Percentiles rank a stretch among this genome's conserved stretches.
Evolutionary conservation across 192 early-diverging fungal species (phyloP).

Genomic region (Podila verticillata): DNA sequence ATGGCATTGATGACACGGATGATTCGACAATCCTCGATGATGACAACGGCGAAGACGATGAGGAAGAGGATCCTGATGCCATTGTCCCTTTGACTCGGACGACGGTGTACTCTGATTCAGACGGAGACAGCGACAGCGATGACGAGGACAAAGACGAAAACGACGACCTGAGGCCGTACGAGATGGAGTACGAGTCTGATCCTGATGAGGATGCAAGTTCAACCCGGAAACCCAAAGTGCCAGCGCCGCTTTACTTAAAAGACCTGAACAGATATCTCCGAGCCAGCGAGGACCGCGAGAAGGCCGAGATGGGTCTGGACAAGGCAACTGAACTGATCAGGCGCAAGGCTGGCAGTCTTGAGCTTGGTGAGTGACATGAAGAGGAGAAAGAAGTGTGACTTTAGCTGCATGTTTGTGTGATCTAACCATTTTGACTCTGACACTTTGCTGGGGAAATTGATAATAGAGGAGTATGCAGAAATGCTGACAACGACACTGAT

Average conservation of each 20-base stretch:
- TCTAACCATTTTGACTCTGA: background rate
- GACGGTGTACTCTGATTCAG: background rate
- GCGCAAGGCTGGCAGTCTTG: conserved; percentile 38
- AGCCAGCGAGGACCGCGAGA: conserved; percentile 42
- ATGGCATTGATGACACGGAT: background rate
- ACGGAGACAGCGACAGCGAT: background rate
- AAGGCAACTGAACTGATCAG: conserved; percentile 33
- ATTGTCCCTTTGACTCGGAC: background rate
- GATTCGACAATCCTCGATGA: background rate
- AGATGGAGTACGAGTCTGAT: conserved; percentile 45
- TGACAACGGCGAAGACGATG: background rate
- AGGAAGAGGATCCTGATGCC: background rate
- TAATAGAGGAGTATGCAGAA: conserved; percentile 39
- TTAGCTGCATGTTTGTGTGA: background rate
- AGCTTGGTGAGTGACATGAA: conserved; percentile 13
- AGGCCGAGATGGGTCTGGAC: conserved; percentile 31
- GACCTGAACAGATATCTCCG: conserved; percentile 28
- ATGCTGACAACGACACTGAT: conserved; percentile 9
- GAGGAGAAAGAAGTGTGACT: background rate
- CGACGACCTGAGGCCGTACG: conserved; percentile 37
- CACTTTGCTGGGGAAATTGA: background rate
- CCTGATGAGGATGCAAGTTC: conserved; percentile 28
- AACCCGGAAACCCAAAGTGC: conserved; percentile 20
- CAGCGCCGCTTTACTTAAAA: conserved; percentile 20
- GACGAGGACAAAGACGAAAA: too few relatives aligned